phyloP scores from a whole-genome alignment of 2,329 filamentous ascomycete species.

The Trichoderma koningii region DNA sequence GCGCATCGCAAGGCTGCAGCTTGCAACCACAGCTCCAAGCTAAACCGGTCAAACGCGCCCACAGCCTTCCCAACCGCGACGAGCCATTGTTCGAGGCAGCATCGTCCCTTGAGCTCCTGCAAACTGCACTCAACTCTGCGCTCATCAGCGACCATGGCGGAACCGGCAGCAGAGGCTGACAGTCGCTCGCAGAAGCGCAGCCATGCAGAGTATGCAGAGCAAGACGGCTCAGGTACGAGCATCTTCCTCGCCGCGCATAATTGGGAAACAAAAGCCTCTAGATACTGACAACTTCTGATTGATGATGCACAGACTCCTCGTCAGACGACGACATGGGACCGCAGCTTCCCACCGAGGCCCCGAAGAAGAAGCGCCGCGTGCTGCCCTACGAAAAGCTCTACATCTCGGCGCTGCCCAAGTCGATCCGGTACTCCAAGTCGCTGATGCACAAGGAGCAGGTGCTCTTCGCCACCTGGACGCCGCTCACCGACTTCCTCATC shows the following conservation, averaged over 20 bases:
- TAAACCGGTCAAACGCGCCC: constrained; percentile 13
- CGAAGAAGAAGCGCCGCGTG: constrained; percentile 87
- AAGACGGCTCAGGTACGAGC: constrained; percentile 47
- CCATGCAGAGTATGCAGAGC: constrained; percentile 56
- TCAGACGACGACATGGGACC: constrained; percentile 94
- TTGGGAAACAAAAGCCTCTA: not conserved
- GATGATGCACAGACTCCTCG: constrained; percentile 57
- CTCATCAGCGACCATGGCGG: constrained; percentile 27
- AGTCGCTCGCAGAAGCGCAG: constrained; percentile 50
- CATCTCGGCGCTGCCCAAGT: constrained; percentile 81
- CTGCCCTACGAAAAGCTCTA: constrained; percentile 96
- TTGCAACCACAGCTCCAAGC: not conserved
- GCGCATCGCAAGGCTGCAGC: constrained; percentile 15
- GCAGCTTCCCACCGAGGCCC: constrained; percentile 77
- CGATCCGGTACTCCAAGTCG: constrained; percentile 85
- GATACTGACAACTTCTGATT: not conserved
- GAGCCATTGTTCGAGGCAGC: not conserved
- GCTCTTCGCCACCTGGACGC: constrained; percentile 83
- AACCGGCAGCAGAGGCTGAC: constrained; percentile 38
- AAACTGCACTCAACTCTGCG: not conserved
- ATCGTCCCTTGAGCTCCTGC: not conserved
- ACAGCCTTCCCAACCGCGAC: constrained; percentile 26
- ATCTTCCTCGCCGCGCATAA: not conserved
- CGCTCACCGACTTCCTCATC: constrained; percentile 90
- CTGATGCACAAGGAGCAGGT: constrained; percentile 98